Base-by-base conservation (phyloP, 805 yeast species). In the Yarrowia hollandica region DNA sequence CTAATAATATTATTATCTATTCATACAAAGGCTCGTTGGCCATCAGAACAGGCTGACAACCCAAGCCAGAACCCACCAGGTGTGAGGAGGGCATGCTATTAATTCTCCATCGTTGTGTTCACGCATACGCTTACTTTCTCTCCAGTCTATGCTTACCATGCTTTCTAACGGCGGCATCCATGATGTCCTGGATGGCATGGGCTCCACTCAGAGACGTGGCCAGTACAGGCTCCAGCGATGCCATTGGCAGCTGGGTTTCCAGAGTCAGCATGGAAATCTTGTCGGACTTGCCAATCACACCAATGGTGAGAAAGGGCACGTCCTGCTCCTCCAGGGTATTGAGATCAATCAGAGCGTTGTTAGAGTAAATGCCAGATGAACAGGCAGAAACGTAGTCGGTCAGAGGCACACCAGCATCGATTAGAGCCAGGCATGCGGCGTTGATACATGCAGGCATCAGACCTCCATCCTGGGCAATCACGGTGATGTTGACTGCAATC, bases 331-430 rank as follows among this genome's bases (percentile, higher is more conserved):
- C 99, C 62, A 88, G 69, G 9, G 84, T 77, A 69, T 88, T 90
- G 61, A 91, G 79, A 69, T 92, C 99, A 48, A 94, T 75, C 60
- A 94, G 74, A 12, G 96, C 90, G 41, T 81, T 84, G n/a, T 75
- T 73, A 65, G 89, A 96, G 66, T 82, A 84, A 18, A 88, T 72
- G 0, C 97, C 97, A 5, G 90, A 87, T 25, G 86, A 79, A 14
- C 89, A 80, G 0, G 96, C 83, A 59, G 90, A 81, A 14, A 92
- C 86, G 69, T 89, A 91, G 69, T 94, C 98, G 68, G 86, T 87
- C 86, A 94, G 85, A 5, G 97, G 86, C 44, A 94, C 85, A 52
- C 98, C 98, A 1, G 98, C 97, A 72, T 94, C 98, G 30, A 94
- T 83, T 41, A 94, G 76, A 0, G 96, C 97, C 65, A 94, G 74